Conservation (phyloP, 345 rosid species). For the Sisymbrium irio region DNA sequence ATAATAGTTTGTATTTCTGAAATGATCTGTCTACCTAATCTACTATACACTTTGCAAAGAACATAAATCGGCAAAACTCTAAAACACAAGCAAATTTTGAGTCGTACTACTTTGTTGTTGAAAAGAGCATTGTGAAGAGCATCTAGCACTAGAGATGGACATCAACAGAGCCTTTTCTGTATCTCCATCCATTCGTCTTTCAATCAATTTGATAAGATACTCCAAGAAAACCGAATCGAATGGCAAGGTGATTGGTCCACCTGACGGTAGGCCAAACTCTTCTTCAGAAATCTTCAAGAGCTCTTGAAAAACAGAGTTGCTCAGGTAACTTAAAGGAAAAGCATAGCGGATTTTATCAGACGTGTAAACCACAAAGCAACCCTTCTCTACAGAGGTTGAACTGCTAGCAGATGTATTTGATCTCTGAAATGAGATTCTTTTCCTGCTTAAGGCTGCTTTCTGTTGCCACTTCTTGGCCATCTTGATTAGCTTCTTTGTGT, state of each 20-base stretch:
- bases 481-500: slow-evolving; percentile 23
- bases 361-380: slow-evolving; percentile 40
- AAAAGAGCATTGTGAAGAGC: not conserved
- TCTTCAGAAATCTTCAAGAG: slow-evolving; percentile 41
- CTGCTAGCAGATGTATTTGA: not conserved
- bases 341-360: slow-evolving; percentile 3
- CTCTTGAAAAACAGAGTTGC: slow-evolving; percentile 27
- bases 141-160: slow-evolving; percentile 6
- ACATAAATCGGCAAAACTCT: not conserved
- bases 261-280: slow-evolving; percentile 32
- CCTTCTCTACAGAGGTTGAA: slow-evolving; percentile 9
- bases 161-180: slow-evolving; percentile 31
- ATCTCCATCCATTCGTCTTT: slow-evolving; percentile 26
- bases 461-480: slow-evolving; percentile 31
- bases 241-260: slow-evolving; percentile 36
- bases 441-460: slow-evolving; percentile 6
- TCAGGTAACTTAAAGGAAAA: slow-evolving; percentile 26
- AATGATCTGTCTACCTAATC: not conserved
- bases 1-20: not conserved
- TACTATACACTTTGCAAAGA: not conserved
- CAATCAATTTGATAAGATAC: slow-evolving; percentile 22
- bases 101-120: not conserved
- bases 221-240: slow-evolving; percentile 28
- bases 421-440: slow-evolving; percentile 22
- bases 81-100: not conserved